A percentile compares a stretch with the other conserved stretches of the same genome.
phyloP scores from a whole-genome alignment of 306 rosid genomes.

The Begonia masoniana region DNA sequence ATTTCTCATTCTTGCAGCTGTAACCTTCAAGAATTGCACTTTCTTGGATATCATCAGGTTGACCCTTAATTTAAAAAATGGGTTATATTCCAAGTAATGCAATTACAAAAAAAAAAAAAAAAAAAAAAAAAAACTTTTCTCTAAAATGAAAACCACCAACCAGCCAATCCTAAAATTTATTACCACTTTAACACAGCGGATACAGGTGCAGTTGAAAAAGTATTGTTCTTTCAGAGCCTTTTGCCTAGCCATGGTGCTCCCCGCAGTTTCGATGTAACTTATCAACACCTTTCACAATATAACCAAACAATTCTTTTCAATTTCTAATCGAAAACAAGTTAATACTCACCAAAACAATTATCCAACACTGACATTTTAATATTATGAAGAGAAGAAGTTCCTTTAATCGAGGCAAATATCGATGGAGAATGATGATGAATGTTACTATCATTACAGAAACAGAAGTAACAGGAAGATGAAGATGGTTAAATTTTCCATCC shows the following conservation, averaged over 20 bases:
- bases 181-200: conserved; percentile 68
- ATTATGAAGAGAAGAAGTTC: no score
- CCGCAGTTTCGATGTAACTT: conserved; percentile 85
- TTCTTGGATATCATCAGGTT: conserved; percentile 51
- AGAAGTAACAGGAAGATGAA: no score
- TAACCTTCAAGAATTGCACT: conserved; percentile 84
- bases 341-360: conserved; percentile 5
- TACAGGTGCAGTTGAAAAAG: conserved; percentile 58
- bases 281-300: conserved; percentile 45
- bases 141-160: conserved; percentile 5
- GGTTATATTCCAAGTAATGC: conserved; percentile 13
- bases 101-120: conserved; percentile 6
- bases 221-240: conserved; percentile 77
- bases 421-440: no score
- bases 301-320: conserved; percentile 7
- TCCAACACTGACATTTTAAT: no score
- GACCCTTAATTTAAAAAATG: conserved; percentile 50
- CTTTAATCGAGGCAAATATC: no score
- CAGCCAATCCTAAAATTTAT: conserved; percentile 11
- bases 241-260: conserved; percentile 76
- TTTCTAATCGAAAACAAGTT: not conserved
- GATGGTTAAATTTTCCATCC: no score
- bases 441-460: no score
- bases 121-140: conserved; percentile 3
- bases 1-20: conserved; percentile 52